Base-by-base conservation (phyloP, 176 grass and related monocot species). In the Carex kokanica region DNA sequence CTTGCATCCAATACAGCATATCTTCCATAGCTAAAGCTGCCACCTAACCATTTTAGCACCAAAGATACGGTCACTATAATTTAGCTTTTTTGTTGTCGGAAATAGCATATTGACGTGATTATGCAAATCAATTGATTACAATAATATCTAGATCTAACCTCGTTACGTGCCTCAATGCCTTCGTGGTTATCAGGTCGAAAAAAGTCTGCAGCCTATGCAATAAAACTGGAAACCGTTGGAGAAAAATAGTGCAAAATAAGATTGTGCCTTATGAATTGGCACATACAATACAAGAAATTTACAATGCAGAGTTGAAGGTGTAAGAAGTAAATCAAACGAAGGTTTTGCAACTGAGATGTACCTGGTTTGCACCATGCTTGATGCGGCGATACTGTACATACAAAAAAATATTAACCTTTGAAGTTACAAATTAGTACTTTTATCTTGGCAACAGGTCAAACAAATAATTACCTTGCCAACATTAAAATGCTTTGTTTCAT, bases 401-500 rank as follows among this genome's bases (percentile, higher is more conserved):
- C 65, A 87, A 74, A 86, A 40, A 65, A 81, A 86, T 85, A 85
- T 78, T 29, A 83, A 74, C 8, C 83, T 83, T 65, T 67, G 49
- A 56, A 86, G 17, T 40, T 60, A 51, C 10, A 75, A 77, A 80
- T 63, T 3, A 47, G 10, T 57, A 32, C 5, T 64, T 77, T 47
- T 58, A 38, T 73, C 11, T 53, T 55, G 73, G 24, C 17, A 83
- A 81, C 34, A 83, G 60, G 32, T 62, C 83, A 81, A 86, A 12
- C 23, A 82, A 83, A 74, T 82, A 60, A 58, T 87, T 78, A 98
- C 96, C 93, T 98, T 98, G 58, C 93, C 96, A 84, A 98, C 93
- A 90, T 98, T 98, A 86, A 98, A 98, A 89, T 98, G 96, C 79
- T 95, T 98, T 72, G 95, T 98, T 93, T 95, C 92, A 86, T 98